A percentile compares a stretch with the other conserved stretches of the same genome.
phyloP scores from a whole-genome alignment of 2,329 filamentous ascomycete genomes.

The Penicillium sp. region DNA sequence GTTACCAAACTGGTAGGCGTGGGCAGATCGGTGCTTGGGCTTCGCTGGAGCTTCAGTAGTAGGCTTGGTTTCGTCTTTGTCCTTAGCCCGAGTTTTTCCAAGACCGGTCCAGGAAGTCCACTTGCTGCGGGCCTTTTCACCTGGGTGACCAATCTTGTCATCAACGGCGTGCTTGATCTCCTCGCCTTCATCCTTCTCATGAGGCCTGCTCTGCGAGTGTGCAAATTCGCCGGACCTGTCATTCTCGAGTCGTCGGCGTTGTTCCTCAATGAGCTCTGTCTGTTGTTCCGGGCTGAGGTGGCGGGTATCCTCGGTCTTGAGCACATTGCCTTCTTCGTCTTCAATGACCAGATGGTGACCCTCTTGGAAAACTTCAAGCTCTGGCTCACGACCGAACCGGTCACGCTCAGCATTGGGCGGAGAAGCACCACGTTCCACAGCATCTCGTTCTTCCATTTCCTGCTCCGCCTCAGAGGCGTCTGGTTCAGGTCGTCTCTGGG shows the following conservation, averaged over 20 bases:
- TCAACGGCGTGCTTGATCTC: slow-evolving; percentile 41
- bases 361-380: slow-evolving; percentile 75
- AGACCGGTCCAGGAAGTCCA: slow-evolving; percentile 48
- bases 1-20: slow-evolving; percentile 68
- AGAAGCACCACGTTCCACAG: slow-evolving; percentile 39
- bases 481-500: slow-evolving; percentile 48
- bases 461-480: slow-evolving; percentile 24
- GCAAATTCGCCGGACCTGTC: slow-evolving; percentile 49
- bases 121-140: slow-evolving; percentile 46
- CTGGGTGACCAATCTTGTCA: slow-evolving; percentile 34
- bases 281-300: slow-evolving; percentile 57
- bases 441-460: slow-evolving; percentile 28
- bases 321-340: slow-evolving; percentile 81
- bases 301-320: slow-evolving; percentile 61
- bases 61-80: slow-evolving; percentile 29
- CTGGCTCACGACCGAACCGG: slow-evolving; percentile 35
- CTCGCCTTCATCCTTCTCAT: slow-evolving; percentile 46
- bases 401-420: slow-evolving; percentile 35
- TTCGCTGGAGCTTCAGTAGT: slow-evolving; percentile 22
- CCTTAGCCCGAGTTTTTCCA: slow-evolving; percentile 34
- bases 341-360: slow-evolving; percentile 78
- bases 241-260: slow-evolving; percentile 54
- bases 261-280: slow-evolving; percentile 55
- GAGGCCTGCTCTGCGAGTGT: slow-evolving; percentile 46
- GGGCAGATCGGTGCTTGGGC: slow-evolving; percentile 47